Evolutionary conservation across 208 protist species (phyloP), one percentile per base, ranked within the genome.

Genomic region (Trypanosoma mega): DNA sequence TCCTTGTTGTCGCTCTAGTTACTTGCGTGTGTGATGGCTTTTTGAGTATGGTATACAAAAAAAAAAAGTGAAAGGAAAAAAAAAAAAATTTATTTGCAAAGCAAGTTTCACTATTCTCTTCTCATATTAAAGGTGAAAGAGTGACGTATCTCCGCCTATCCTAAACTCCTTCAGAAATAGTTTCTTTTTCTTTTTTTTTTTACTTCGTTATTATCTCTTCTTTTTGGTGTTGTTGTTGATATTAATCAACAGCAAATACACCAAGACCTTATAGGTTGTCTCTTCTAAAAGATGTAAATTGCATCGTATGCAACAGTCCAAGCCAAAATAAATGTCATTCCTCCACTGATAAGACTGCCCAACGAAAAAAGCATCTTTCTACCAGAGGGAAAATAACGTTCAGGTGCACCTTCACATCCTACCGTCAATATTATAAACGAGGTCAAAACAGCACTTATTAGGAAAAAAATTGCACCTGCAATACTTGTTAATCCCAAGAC

Each of bases 251-350:
- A 48, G 1, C 12, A 48, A 48, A 18, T 29, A 21, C 14, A 29
- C 18, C 1, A 53, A 29, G 14, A 34, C 29, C 23, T 23, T 33
- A 39, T 16, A 2, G 51, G 12, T 14, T 43, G 52, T 37, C 43
- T 48, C 23, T 14, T n/a, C 72, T 84, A 94, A 60, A 94, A 94
- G 60, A 92, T 88, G 65, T 94, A 94, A 44, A 94, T 84, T 21
- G 82, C 78, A 50, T 94, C 85, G 52, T 94, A 94, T n/a, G 75
- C 67, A 2, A 94, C 80, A 5, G 83, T 94, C 88, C 88, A 94
- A 0, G 79, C 80, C 21, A 94, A 76, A 50, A 94, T 76, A 64
- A 80, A 94, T 3, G 88, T 89, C 82, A 94, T 88, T 23, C 56
- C 78, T 18, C 85, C 88, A 16, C 55, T 67, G 3, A 86, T 59